Evolutionary conservation across 257 asterid genomes (phyloP).

Genomic region (Penstemon barbatus): DNA sequence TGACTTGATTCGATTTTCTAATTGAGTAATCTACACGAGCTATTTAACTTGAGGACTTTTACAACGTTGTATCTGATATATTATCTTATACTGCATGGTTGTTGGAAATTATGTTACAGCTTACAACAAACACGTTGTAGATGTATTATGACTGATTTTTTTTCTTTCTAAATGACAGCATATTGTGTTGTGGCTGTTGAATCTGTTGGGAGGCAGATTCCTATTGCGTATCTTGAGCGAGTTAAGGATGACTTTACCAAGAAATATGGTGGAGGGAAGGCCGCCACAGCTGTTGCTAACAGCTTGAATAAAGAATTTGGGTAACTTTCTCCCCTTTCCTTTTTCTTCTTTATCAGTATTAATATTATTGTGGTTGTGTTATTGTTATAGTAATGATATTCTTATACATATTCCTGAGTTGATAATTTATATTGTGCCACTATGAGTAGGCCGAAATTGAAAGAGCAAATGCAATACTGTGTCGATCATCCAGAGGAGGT

Average conservation of each 20-base stretch:
- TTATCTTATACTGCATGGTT: neutral
- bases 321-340: constrained; percentile 32
- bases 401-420: neutral
- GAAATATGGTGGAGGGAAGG: constrained; percentile 86
- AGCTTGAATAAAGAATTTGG: constrained; percentile 81
- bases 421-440: neutral
- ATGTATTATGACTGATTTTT: neutral
- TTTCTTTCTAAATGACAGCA: constrained; percentile 41
- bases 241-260: constrained; percentile 74
- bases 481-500: constrained; percentile 54
- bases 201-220: constrained; percentile 79
- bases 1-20: neutral
- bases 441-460: constrained; percentile 43
- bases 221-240: constrained; percentile 77
- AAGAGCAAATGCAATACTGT: constrained; percentile 57
- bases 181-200: constrained; percentile 89
- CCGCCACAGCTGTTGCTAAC: constrained; percentile 80
- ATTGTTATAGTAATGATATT: neutral
- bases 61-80: neutral
- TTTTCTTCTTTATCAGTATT: neutral
- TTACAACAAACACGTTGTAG: neutral
- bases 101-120: neutral
- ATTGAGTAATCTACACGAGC: neutral
- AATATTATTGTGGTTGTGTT: neutral
- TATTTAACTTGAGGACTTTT: neutral